phyloP scores from a whole-genome alignment of 371 early-diverging fungal species.

The Rhizopus arrhizus region DNA sequence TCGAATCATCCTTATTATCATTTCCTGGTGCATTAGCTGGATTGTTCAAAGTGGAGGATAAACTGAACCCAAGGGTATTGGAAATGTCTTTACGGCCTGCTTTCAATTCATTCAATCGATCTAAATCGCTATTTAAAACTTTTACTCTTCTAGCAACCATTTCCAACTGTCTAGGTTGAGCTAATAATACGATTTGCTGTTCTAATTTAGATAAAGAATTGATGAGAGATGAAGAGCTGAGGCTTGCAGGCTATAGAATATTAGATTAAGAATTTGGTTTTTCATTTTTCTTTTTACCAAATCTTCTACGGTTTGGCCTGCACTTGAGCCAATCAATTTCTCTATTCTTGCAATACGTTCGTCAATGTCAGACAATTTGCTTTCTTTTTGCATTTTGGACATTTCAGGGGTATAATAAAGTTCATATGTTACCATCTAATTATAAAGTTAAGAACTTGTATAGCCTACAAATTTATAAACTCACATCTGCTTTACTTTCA shows the following conservation, averaged over 20 bases:
- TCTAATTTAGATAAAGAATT: slow-evolving; percentile 76
- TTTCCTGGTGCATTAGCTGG: slow-evolving; percentile 5
- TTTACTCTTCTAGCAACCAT: slow-evolving; percentile 73
- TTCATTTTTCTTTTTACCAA: slow-evolving; percentile 33
- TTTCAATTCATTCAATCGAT: slow-evolving; percentile 72
- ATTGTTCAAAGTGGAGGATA: slow-evolving; percentile 13
- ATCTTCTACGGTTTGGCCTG: slow-evolving; percentile 59
- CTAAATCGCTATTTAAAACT: slow-evolving; percentile 70
- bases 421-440: slow-evolving; percentile 73
- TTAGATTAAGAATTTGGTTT: background rate
- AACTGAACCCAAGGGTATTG: slow-evolving; percentile 25
- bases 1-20: slow-evolving; percentile 20
- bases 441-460: no score
- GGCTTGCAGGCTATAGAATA: slow-evolving; percentile 33
- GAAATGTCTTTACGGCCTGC: slow-evolving; percentile 53
- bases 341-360: slow-evolving; percentile 81
- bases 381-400: slow-evolving; percentile 59
- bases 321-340: slow-evolving; percentile 72
- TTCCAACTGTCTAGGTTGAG: slow-evolving; percentile 82
- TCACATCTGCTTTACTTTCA: background rate
- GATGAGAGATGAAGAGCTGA: slow-evolving; percentile 57
- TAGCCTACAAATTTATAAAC: background rate
- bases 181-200: slow-evolving; percentile 74
- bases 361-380: slow-evolving; percentile 72
- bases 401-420: slow-evolving; percentile 76